Base-by-base conservation (phyloP, 1,139 yeast genomes). In the Torulaspora pretoriensis region DNA sequence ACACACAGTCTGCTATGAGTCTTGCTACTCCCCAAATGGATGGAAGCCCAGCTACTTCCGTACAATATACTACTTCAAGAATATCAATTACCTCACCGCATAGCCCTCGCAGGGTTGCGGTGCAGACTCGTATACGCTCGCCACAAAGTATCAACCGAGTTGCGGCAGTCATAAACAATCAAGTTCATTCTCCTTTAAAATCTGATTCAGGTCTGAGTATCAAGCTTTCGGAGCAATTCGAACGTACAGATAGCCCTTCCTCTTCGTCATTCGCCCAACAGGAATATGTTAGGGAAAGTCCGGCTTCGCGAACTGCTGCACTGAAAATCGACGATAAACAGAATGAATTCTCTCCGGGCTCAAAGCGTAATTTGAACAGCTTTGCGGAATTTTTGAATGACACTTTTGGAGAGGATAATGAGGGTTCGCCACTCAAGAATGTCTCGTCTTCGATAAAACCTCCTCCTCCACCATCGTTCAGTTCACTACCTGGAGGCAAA, bases 31-130 rank as follows among this genome's bases (percentile, higher is more conserved):
- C 46, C 9, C 40, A 38, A 35, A 10, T 26, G 4, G 38, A 47
- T 9, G 58, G 57, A 3, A 62, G 63, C 40, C 67, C 67, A n/a
- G 67, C 67, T 1, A 53, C 66, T 0, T 63, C 67, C 3, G 62
- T 60, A 5, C 52, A 63, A 2, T 63, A 63, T 35, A 63, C 63
- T 10, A 63, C 64, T 1, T 63, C 67, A 3, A 57, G 67, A 47
- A 62, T 63, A 16, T 56, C 64, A n/a, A 61, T 62, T 7, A 53
- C 55, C 17, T 56, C 63, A 14, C 59, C 63, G 8, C 52, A 49
- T 26, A 46, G 48, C 27, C 45, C 45, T 32, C 45, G 42, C 13
- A 40, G 43, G 10, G 27, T 41, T 13, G 28, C 40, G 3, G 43
- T 39, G 6, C 51, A 50, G 40, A 51, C 51, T 38, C 48, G 54